Evolutionary conservation across 2,329 filamentous ascomycete species (phyloP).

Genomic region (Colletotrichum nymphaeae): DNA sequence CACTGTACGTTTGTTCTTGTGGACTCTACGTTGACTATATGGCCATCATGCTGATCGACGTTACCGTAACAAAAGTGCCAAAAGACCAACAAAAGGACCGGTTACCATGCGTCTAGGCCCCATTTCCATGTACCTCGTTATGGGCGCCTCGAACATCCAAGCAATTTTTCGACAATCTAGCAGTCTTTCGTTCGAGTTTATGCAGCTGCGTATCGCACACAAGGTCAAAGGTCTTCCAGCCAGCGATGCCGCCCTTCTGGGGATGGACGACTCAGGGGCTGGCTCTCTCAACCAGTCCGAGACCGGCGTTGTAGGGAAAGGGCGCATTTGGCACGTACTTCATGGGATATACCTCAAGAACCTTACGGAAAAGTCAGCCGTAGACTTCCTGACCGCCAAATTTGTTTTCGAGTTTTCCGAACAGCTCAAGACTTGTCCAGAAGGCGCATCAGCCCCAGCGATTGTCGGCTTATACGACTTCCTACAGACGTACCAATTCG

Average conservation of each 20-base stretch:
- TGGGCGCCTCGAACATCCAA: conserved; percentile 3
- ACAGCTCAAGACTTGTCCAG: not conserved
- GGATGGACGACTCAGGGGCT: conserved; percentile 38
- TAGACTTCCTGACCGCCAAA: not conserved
- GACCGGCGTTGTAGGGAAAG: conserved; percentile 29
- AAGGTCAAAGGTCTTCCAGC: conserved; percentile 39
- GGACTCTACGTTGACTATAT: not conserved
- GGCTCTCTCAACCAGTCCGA: conserved; percentile 31
- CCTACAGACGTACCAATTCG: conserved; percentile 40
- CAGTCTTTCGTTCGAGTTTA: conserved; percentile 8
- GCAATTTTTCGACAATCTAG: conserved; percentile 6
- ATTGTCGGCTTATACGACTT: conserved; percentile 38
- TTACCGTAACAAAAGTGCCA: not conserved
- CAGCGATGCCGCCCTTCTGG: conserved; percentile 33
- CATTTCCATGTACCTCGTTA: conserved; percentile 4
- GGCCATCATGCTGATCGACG: not conserved
- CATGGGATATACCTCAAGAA: conserved; percentile 37
- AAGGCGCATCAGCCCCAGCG: not conserved
- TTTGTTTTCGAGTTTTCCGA: conserved; percentile 1
- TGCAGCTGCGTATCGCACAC: conserved; percentile 37
- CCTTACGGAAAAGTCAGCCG: conserved; percentile 1
- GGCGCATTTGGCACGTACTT: conserved; percentile 40
- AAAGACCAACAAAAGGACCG: conserved; percentile 1
- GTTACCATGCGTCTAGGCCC: not conserved
- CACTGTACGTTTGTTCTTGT: not conserved